Conservation (phyloP, 73 alveolate genomes). For the Stentor coeruleus region DNA sequence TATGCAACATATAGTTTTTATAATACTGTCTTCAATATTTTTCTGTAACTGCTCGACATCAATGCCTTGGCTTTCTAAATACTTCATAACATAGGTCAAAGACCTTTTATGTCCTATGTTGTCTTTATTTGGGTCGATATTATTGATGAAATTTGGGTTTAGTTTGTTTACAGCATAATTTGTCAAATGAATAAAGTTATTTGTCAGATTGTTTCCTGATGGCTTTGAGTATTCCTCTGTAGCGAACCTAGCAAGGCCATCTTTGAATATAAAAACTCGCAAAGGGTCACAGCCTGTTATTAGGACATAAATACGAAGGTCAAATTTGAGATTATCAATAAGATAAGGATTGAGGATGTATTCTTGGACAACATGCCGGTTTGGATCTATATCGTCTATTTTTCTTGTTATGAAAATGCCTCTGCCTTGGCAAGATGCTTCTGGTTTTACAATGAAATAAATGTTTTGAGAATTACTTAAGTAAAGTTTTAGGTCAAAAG, state of each 20-base stretch:
- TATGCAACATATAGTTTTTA: conserved; percentile 55
- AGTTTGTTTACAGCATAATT: conserved; percentile 59
- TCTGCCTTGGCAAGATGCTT: conserved; percentile 55
- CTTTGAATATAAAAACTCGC: conserved; percentile 75
- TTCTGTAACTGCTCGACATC: background rate
- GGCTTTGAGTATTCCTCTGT: conserved; percentile 65
- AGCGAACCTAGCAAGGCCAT: conserved; percentile 84
- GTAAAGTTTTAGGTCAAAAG: background rate
- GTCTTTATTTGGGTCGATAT: conserved; percentile 43
- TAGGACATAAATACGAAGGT: conserved; percentile 79
- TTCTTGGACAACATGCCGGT: conserved; percentile 79
- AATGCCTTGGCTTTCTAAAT: background rate
- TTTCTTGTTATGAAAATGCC: conserved; percentile 70
- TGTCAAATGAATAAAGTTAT: conserved; percentile 57
- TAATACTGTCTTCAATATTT: conserved; percentile 28
- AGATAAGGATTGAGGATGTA: conserved; percentile 88
- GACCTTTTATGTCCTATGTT: conserved; percentile 57
- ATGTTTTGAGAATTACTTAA: background rate
- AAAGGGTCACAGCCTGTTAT: conserved; percentile 76
- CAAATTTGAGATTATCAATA: conserved; percentile 96
- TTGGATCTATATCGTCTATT: conserved; percentile 59
- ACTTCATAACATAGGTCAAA: conserved; percentile 37
- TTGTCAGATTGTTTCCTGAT: conserved; percentile 31
- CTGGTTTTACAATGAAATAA: conserved; percentile 50
- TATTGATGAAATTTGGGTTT: conserved; percentile 40